A percentile compares a stretch with the other conserved stretches of the same genome.
These are phyloP conservation scores for Bassia scoparia DNA, from an alignment of 148 eudicot species.

Conservation along the genomic window DNA sequence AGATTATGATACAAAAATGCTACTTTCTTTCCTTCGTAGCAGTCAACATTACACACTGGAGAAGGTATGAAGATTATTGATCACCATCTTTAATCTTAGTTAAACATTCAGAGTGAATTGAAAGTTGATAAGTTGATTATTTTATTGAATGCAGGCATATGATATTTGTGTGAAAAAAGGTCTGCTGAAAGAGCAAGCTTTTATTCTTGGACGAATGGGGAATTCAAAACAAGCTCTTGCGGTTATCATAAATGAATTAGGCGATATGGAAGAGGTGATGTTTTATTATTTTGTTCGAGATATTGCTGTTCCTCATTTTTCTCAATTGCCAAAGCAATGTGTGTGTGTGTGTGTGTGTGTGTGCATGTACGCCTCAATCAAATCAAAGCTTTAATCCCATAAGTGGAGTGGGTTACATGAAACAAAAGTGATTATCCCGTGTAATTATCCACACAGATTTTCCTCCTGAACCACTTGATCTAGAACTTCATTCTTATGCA, in stretches of 20 bases:
- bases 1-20: slow-evolving; percentile 78
- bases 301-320: not conserved
- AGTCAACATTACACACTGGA: slow-evolving; percentile 95
- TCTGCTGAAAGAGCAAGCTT: slow-evolving; percentile 78
- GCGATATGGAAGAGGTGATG: slow-evolving; percentile 85
- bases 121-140: slow-evolving; percentile 8
- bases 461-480: too few species aligned
- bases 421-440: too few species aligned
- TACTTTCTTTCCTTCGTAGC: slow-evolving; percentile 89
- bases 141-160: slow-evolving; percentile 53
- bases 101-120: slow-evolving; percentile 11
- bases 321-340: slow-evolving; percentile 7
- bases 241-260: slow-evolving; percentile 80
- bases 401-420: too few species aligned
- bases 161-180: slow-evolving; percentile 64
- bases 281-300: not conserved
- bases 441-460: too few species aligned
- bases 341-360: not conserved
- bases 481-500: too few species aligned
- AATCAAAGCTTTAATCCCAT: too few species aligned
- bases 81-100: not conserved
- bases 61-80: slow-evolving; percentile 50
- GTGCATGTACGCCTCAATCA: not conserved
- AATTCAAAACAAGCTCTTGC: slow-evolving; percentile 82
- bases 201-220: slow-evolving; percentile 97